Conservation (phyloP, 257 asterid species). For the Solanum chilense region DNA sequence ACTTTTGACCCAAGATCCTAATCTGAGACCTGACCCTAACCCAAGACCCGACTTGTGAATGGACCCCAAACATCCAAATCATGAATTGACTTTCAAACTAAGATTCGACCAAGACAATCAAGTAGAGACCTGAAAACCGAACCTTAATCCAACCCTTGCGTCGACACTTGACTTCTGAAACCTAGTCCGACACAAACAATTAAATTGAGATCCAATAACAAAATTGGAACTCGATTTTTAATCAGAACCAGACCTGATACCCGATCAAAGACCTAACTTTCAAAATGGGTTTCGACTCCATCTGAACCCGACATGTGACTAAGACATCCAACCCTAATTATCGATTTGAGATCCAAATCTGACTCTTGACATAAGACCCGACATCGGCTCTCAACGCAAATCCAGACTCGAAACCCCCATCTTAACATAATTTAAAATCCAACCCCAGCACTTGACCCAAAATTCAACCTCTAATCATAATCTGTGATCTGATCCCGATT, state of each 20-base stretch:
- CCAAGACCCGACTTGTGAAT: too few relatives aligned
- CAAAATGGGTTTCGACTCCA: not conserved
- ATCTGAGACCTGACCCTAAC: not conserved
- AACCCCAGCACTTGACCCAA: too few relatives aligned
- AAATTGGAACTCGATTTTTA: too few relatives aligned
- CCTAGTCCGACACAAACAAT: too few relatives aligned
- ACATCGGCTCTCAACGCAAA: not conserved
- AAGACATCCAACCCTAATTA: not conserved
- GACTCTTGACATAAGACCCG: not conserved
- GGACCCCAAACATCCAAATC: too few relatives aligned
- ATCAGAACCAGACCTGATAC: too few relatives aligned
- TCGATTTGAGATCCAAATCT: not conserved
- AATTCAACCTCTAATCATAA: not conserved
- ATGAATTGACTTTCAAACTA: not conserved
- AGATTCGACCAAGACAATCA: too few relatives aligned
- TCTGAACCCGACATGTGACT: too few relatives aligned
- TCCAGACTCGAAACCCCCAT: not conserved
- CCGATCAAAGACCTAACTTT: not conserved
- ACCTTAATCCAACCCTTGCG: not conserved
- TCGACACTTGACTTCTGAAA: not conserved
- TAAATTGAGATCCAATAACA: not conserved
- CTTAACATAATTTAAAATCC: not conserved
- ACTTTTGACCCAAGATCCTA: not conserved
- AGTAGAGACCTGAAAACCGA: not conserved
- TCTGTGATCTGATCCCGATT: too few relatives aligned